Evolutionary conservation across 2,329 filamentous ascomycete genomes (phyloP).

Genomic region (Cladobotryum protrusum): DNA sequence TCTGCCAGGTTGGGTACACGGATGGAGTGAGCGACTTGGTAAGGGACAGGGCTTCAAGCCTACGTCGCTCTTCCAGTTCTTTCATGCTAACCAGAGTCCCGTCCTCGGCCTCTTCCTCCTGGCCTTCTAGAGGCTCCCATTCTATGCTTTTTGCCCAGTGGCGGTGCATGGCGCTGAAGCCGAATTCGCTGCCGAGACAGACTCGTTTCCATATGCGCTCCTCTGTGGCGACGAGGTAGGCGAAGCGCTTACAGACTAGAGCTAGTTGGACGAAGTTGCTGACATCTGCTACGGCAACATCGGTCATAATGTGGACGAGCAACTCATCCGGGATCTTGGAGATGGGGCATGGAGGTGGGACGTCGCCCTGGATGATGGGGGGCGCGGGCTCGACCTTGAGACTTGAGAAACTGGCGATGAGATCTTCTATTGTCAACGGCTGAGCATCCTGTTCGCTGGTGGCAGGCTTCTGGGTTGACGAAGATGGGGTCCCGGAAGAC

Average conservation of each 20-base stretch:
- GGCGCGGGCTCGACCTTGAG: conserved; percentile 62
- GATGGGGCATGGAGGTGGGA: conserved; percentile 73
- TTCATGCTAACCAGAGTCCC: conserved; percentile 28
- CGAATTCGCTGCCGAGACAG: conserved; percentile 63
- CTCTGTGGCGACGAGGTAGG: conserved; percentile 78
- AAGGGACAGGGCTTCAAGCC: conserved; percentile 27
- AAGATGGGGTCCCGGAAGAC: conserved; percentile 11
- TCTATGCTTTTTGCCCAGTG: conserved; percentile 58
- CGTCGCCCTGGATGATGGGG: conserved; percentile 64
- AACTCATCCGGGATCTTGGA: conserved; percentile 76
- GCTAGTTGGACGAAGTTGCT: conserved; percentile 69
- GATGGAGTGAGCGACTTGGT: conserved; percentile 38
- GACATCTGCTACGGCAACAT: conserved; percentile 68
- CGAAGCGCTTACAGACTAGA: conserved; percentile 79
- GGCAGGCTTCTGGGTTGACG: conserved; percentile 21
- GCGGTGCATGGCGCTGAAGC: conserved; percentile 80
- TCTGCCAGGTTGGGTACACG: conserved; percentile 50
- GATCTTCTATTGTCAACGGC: conserved; percentile 53
- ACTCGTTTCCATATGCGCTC: conserved; percentile 80
- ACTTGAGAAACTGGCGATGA: conserved; percentile 69
- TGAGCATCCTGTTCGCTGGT: conserved; percentile 16
- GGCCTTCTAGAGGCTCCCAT: conserved; percentile 43
- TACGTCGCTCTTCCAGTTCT: conserved; percentile 29
- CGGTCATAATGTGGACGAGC: conserved; percentile 67
- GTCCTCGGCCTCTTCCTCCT: conserved; percentile 24